Base-by-base conservation (phyloP, 345 rosid species). In the Eutrema japonicum region DNA sequence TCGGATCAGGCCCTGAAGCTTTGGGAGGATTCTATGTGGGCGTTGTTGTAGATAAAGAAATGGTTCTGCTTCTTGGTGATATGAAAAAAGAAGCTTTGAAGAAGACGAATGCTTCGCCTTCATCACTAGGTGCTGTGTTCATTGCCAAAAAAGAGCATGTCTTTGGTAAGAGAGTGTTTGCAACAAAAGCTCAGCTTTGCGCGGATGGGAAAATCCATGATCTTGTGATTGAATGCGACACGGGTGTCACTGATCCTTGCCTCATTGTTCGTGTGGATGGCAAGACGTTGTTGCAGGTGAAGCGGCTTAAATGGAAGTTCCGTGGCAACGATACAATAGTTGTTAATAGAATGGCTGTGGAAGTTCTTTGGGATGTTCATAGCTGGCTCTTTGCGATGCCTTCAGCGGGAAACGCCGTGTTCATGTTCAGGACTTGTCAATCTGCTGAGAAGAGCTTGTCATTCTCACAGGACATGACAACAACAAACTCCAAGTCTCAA, bases 321-420 rank as follows among this genome's bases (percentile, higher is more conserved):
- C 82, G 97, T 7, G 98, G 98, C 3, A 94, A 94, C 60, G 82
- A 83, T 56, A 94, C 93, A 26, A 91, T 94, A 67, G 65, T 83
- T 77, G 95, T 91, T 58, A 96, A 94, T 82, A 96, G 92, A 57
- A 73, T 85, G 10, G 84, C 88, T 7, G 95, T 94, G 26, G 96
- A 94, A 76, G 93, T 94, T 74, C 84, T 83, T 7, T 94, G 98
- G 98, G 98, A 94, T 82, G 94, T 94, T 52, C 88, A 94, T 59
- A 89, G 84, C 57, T 94, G 98, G 98, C 82, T 94, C n/a, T 94
- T 91, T 79, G 93, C 96, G 54, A 81, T 84, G 79, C 81, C 83
- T 77, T 71, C 83, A 12, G 70, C 77, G 64, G 92, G 89, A 45
- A 89, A 88, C 67, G 97, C 95, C 1, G 97, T 94, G 54, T 94